Percentiles rank a stretch among this genome's conserved stretches.
These are phyloP conservation scores for Aureobasidium pullulans DNA, from an alignment of 2,329 filamentous ascomycete species.

Conservation along the genomic window DNA sequence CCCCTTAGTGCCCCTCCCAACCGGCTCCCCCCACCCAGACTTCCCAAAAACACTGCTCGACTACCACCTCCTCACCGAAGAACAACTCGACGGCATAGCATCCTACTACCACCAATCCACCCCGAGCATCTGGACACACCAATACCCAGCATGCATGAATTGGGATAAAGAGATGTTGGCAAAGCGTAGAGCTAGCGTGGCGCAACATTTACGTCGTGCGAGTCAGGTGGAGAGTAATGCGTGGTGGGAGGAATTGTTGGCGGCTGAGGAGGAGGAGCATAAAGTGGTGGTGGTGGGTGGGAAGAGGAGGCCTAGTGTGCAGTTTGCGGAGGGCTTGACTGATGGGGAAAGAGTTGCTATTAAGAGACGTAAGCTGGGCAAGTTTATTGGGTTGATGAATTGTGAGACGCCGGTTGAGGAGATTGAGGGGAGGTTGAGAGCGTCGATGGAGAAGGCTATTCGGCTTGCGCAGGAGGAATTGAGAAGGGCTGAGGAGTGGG, in stretches of 20 bases:
- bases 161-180: conserved; percentile 38
- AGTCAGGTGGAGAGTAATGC: not conserved
- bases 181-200: not conserved
- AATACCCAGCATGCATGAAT: conserved; percentile 62
- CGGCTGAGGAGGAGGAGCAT: not conserved
- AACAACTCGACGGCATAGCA: conserved; percentile 61
- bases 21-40: conserved; percentile 54
- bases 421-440: conserved; percentile 34
- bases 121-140: conserved; percentile 45
- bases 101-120: conserved; percentile 66
- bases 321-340: conserved; percentile 22
- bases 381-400: conserved; percentile 65
- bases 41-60: conserved; percentile 62
- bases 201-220: not conserved
- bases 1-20: conserved; percentile 53
- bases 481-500: conserved; percentile 27
- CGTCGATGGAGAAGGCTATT: conserved; percentile 26
- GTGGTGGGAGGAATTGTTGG: not conserved
- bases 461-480: conserved; percentile 25
- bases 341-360: conserved; percentile 35
- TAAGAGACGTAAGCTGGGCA: conserved; percentile 64
- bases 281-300: not conserved
- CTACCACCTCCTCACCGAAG: conserved; percentile 67
- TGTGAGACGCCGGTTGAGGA: conserved; percentile 48
- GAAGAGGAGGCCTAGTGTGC: not conserved